Percentiles rank a stretch among this genome's conserved stretches.
phyloP scores from a whole-genome alignment of 257 asterid species.

The Capsicum chinense region DNA sequence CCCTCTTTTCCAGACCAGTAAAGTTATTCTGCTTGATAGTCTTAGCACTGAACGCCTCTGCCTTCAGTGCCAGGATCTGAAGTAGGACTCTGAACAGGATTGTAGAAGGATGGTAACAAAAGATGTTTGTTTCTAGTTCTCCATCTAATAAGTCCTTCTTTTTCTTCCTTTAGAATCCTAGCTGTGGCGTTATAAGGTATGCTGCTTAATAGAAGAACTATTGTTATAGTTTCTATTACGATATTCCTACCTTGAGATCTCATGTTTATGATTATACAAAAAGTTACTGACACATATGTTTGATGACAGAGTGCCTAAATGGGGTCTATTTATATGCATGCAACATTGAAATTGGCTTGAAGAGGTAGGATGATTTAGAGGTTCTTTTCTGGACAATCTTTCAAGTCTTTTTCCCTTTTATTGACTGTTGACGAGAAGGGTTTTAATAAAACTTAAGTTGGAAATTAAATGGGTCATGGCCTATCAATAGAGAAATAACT shows the following conservation, averaged over 20 bases:
- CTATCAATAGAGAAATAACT: background rate
- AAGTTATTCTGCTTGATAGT: conserved; percentile 49
- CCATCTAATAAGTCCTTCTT: background rate
- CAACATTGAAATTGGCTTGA: background rate
- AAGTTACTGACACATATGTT: background rate
- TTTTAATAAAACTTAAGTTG: background rate
- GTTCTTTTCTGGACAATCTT: background rate
- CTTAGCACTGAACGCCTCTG: background rate
- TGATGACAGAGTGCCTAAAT: background rate
- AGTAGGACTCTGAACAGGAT: conserved; percentile 31
- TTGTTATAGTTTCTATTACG: background rate
- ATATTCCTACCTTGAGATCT: background rate
- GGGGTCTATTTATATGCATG: conserved; percentile 9
- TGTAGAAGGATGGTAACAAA: conserved; percentile 24
- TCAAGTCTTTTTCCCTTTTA: background rate
- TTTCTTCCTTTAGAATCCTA: background rate
- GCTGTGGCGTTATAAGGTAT: conserved; percentile 18
- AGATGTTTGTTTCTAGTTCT: background rate
- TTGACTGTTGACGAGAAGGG: conserved; percentile 16
- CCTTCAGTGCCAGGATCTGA: conserved; percentile 42
- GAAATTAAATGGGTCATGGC: conserved; percentile 22
- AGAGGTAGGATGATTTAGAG: background rate
- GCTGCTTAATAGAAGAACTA: conserved; percentile 27
- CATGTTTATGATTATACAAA: conserved; percentile 14
- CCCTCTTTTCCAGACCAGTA: conserved; percentile 31